phyloP scores from a whole-genome alignment of 1,284 basidiomycete genomes.

The Kalmanozyma brasiliensis region DNA sequence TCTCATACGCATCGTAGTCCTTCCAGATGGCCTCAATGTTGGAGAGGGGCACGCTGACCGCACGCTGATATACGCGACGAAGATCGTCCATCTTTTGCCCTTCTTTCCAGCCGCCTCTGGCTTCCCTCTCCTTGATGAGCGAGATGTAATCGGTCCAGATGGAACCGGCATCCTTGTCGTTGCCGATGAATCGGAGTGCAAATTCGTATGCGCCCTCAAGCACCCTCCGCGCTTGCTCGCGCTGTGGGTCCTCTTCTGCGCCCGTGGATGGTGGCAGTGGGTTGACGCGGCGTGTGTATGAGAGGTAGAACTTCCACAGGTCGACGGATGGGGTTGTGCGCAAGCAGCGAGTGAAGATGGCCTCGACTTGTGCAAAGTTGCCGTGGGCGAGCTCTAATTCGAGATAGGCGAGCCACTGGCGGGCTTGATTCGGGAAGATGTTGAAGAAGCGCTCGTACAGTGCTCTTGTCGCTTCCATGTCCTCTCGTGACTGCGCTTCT shows the following conservation, averaged over 20 bases:
- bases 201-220: slow-evolving; percentile 93
- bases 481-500: slow-evolving; percentile 76
- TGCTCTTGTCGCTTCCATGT: slow-evolving; percentile 76
- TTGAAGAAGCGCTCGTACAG: slow-evolving; percentile 80
- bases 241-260: slow-evolving; percentile 71
- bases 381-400: slow-evolving; percentile 79
- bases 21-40: slow-evolving; percentile 95
- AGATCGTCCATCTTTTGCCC: slow-evolving; percentile 94
- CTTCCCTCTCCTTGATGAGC: slow-evolving; percentile 81
- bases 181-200: slow-evolving; percentile 87
- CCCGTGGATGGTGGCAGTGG: slow-evolving; percentile 58
- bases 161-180: slow-evolving; percentile 73
- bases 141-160: slow-evolving; percentile 78
- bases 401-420: slow-evolving; percentile 74
- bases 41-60: slow-evolving; percentile 90
- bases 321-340: slow-evolving; percentile 84
- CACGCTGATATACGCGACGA: slow-evolving; percentile 90
- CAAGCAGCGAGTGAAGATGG: slow-evolving; percentile 81
- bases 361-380: slow-evolving; percentile 71
- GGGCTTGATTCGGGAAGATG: slow-evolving; percentile 76
- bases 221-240: slow-evolving; percentile 74
- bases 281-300: slow-evolving; percentile 65
- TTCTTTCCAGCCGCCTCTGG: slow-evolving; percentile 78
- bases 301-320: slow-evolving; percentile 78
- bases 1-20: slow-evolving; percentile 94